phyloP scores from a whole-genome alignment of 495 filamentous ascomycete genomes.

The Penicillium paradoxum region DNA sequence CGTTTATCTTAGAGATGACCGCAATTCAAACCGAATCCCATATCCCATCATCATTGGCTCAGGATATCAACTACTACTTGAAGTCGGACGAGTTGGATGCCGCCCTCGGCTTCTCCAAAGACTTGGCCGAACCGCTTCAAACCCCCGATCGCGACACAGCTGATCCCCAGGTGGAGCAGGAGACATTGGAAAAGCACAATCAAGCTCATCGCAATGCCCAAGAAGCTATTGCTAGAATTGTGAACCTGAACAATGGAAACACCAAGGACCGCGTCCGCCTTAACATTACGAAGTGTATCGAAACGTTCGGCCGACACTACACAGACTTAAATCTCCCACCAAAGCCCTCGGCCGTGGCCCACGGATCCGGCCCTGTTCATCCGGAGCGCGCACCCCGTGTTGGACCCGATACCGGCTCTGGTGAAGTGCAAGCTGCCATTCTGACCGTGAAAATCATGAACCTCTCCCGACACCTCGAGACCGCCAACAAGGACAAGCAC shows the following conservation, averaged over 20 bases:
- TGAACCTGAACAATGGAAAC: conserved; percentile 66
- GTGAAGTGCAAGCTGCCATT: conserved; percentile 96
- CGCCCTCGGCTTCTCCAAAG: conserved; percentile 58
- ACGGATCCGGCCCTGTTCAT: conserved; percentile 23
- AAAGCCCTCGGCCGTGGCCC: conserved; percentile 37
- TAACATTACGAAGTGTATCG: conserved; percentile 77
- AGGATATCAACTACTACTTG: conserved; percentile 69
- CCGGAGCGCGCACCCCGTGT: conserved; percentile 59
- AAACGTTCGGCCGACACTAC: conserved; percentile 82
- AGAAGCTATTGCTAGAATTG: conserved; percentile 72
- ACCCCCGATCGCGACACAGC: conserved; percentile 26
- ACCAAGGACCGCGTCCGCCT: conserved; percentile 70
- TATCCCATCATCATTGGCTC: conserved; percentile 16
- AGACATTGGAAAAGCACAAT: conserved; percentile 24
- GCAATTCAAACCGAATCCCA: conserved; percentile 33
- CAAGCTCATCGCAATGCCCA: conserved; percentile 32
- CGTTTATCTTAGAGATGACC: conserved; percentile 81
- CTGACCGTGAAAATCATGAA: conserved; percentile 90
- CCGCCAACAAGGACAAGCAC: conserved; percentile 67
- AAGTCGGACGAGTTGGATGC: conserved; percentile 55
- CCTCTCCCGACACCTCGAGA: conserved; percentile 57
- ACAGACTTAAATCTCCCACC: conserved; percentile 68
- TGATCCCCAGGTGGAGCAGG: conserved; percentile 44
- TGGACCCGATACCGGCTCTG: conserved; percentile 85
- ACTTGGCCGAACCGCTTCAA: conserved; percentile 53